Evolutionary conservation across 441 rosid genomes (phyloP), one percentile per base, ranked within the genome.

Genomic region (Populus hybrid): DNA sequence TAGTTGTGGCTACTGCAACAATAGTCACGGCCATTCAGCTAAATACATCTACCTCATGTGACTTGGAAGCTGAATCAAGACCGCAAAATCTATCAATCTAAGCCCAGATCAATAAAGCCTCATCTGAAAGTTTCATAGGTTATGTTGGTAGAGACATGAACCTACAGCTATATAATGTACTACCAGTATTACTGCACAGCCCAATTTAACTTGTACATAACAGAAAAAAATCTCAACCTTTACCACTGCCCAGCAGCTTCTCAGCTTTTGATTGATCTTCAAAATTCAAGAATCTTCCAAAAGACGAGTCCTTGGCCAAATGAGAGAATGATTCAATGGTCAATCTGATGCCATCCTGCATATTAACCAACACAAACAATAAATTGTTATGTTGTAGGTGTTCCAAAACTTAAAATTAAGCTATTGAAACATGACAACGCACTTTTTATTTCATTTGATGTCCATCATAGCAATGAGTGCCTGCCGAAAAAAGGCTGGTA

Each of bases 171-270:
- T 69, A 24, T 32, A 76, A 59, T 19, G 57, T 6, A 35, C 9
- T n/a, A 28, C 46, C 75, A 50, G 74, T 34, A 42, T 38, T 1
- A 69, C 66, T 38, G 42, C 64, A 70, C 18, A 79, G 65, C 21
- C 21, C 59, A 53, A 69, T 30, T 69, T 34, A 53, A 71, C 71
- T 30, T 57, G 16, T 19, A 61, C 21, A 12, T 18, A 80, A 78
- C 8, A 73, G n/a, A 26, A 73, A 83, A 74, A 53, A 80, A 69
- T 69, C 67, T 88, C 72, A 82, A 95, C 99, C 95, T 94, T 88
- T 90, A 78, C 99, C 97, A 46, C 91, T 67, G 11, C 98, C 99
- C 24, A 94, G 90, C 80, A 95, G 83, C 88, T 86, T 88, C 67
- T 95, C 90, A 75, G 82, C 94, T 79, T 88, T 94, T 72, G 98